These are phyloP conservation scores for Fusarium multiceps DNA, from an alignment of 2,329 filamentous ascomycete species.

Conservation along the genomic window DNA sequence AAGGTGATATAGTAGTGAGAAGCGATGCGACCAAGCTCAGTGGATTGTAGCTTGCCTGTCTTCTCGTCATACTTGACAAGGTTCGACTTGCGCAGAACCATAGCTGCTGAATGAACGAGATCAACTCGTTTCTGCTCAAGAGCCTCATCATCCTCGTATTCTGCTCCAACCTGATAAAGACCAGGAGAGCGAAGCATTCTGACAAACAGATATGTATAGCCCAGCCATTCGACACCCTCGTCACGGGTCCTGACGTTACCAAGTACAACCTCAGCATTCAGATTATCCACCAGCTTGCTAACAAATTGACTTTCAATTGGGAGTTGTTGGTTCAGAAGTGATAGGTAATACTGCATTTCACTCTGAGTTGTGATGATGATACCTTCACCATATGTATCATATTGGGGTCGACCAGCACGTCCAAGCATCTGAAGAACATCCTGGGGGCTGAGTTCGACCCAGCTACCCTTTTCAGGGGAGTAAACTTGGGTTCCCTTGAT, in stretches of 20 bases:
- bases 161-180: slow-evolving; percentile 93
- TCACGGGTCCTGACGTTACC: slow-evolving; percentile 92
- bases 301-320: slow-evolving; percentile 98
- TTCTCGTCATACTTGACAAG: slow-evolving; percentile 97
- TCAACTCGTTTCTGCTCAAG: slow-evolving; percentile 98
- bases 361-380: slow-evolving; percentile 97
- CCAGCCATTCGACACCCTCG: slow-evolving; percentile 98
- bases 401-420: slow-evolving; percentile 94
- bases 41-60: slow-evolving; percentile 86
- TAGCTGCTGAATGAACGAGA: slow-evolving; percentile 91
- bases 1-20: slow-evolving; percentile 99
- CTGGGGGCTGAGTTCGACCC: slow-evolving; percentile 97
- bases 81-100: slow-evolving; percentile 85
- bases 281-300: slow-evolving; percentile 91
- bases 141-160: slow-evolving; percentile 92
- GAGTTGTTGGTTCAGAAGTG: slow-evolving; percentile 94
- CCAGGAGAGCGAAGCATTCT: slow-evolving; percentile 96
- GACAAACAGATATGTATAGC: slow-evolving; percentile 97
- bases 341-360: slow-evolving; percentile 98
- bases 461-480: slow-evolving; percentile 97
- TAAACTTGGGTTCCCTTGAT: slow-evolving; percentile 99
- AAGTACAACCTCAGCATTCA: slow-evolving; percentile 95
- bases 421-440: slow-evolving; percentile 99
- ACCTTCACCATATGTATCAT: slow-evolving; percentile 96
- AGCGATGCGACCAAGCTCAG: slow-evolving; percentile 93